A percentile compares a stretch with the other conserved stretches of the same genome.
Evolutionary conservation across 78 protist species (phyloP).

Genomic region (Planoprotostelium fungivorum): DNA sequence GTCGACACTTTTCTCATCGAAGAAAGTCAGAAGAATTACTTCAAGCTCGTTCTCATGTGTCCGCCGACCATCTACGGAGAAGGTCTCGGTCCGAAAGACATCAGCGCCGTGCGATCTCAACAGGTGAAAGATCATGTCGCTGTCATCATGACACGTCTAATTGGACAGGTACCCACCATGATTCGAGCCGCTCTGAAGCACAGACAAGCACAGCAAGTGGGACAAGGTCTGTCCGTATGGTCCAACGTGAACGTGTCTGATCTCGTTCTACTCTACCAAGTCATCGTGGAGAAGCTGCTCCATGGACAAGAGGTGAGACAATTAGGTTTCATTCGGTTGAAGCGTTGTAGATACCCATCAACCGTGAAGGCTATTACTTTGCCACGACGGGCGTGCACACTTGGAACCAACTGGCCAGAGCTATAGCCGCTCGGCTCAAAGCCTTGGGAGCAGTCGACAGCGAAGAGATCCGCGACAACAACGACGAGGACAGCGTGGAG

Average conservation of each 20-base stretch:
- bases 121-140: neutral
- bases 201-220: neutral
- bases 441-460: neutral
- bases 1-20: neutral
- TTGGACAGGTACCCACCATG: neutral
- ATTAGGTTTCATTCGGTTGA: neutral
- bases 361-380: neutral
- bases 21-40: too few relatives aligned
- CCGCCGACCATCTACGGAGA: neutral
- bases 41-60: neutral
- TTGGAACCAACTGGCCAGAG: neutral
- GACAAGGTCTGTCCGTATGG: neutral
- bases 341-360: neutral
- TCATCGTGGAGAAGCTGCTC: neutral
- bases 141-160: neutral
- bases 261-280: neutral
- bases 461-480: neutral
- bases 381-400: neutral
- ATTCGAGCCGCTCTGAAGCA: neutral
- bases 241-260: neutral
- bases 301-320: neutral
- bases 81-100: neutral
- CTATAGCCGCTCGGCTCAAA: neutral
- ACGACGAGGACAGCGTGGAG: neutral
- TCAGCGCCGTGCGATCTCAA: neutral